These are phyloP conservation scores for Grigorovia jiainica DNA, from an alignment of 805 yeast species.

Conservation along the genomic window DNA sequence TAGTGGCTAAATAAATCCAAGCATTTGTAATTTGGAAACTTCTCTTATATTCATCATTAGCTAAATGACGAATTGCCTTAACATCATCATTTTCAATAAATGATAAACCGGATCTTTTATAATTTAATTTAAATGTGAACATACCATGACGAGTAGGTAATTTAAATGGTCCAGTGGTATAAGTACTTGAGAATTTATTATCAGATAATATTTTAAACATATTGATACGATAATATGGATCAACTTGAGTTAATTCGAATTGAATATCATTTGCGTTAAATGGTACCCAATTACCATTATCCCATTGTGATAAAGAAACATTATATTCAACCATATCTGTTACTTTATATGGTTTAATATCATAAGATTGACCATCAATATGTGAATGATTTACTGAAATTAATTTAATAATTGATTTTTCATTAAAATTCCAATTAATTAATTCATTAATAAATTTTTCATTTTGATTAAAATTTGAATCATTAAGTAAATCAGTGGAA, in stretches of 20 bases:
- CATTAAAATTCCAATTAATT: slow-evolving; percentile 66
- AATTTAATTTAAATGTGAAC: slow-evolving; percentile 75
- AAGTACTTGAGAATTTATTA: slow-evolving; percentile 35
- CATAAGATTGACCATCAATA: slow-evolving; percentile 34
- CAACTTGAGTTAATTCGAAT: slow-evolving; percentile 79
- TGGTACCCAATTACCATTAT: slow-evolving; percentile 60
- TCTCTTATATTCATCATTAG: slow-evolving; percentile 90
- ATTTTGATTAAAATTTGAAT: slow-evolving; percentile 30
- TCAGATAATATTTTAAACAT: slow-evolving; percentile 35
- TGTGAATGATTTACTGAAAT: slow-evolving; percentile 47
- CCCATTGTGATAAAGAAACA: slow-evolving; percentile 40
- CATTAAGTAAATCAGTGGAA: slow-evolving; percentile 43
- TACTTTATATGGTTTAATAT: slow-evolving; percentile 51
- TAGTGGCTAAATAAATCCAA: slow-evolving; percentile 79
- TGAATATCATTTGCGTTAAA: slow-evolving; percentile 58
- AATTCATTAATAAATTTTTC: slow-evolving; percentile 37
- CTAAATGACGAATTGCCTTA: slow-evolving; percentile 84
- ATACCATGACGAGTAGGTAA: slow-evolving; percentile 96
- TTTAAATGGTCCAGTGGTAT: slow-evolving; percentile 37
- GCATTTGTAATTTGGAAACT: slow-evolving; percentile 90
- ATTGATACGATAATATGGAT: slow-evolving; percentile 84
- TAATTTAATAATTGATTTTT: slow-evolving; percentile 51
- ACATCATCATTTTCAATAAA: slow-evolving; percentile 56
- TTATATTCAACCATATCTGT: slow-evolving; percentile 57
- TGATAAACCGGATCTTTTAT: slow-evolving; percentile 67